Conservation (phyloP, 2,329 filamentous ascomycete genomes). For the Aureobasidium melanogenum region DNA sequence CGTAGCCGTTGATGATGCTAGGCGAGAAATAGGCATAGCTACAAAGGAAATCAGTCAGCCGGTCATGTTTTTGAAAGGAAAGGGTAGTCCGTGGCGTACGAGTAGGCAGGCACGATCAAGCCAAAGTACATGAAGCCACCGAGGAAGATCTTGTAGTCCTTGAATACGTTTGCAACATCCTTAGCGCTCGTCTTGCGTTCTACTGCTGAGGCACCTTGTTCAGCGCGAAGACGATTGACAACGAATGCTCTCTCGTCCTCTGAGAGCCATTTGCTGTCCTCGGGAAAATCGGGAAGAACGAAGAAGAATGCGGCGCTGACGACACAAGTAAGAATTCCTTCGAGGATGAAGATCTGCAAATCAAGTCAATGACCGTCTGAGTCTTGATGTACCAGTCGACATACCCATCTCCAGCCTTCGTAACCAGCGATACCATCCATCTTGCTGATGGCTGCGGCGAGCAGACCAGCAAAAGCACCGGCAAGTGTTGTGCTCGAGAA, state of each 20-base stretch:
- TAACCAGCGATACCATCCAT: conserved; percentile 66
- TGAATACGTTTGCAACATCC: conserved; percentile 39
- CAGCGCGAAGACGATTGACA: conserved; percentile 36
- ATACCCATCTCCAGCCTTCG: conserved; percentile 60
- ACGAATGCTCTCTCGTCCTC: conserved; percentile 38
- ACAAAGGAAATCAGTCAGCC: background rate
- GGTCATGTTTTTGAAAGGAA: background rate
- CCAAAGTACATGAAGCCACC: conserved; percentile 46
- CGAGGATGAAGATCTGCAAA: conserved; percentile 58
- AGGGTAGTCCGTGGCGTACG: background rate
- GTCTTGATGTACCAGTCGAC: background rate
- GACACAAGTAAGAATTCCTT: conserved; percentile 27
- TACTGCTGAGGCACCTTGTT: conserved; percentile 39
- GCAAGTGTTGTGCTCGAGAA: conserved; percentile 75
- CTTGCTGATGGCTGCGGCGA: conserved; percentile 82
- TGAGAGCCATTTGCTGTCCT: conserved; percentile 36
- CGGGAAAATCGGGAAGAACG: conserved; percentile 52
- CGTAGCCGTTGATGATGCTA: conserved; percentile 40
- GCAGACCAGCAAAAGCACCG: conserved; percentile 75
- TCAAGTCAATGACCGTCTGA: background rate
- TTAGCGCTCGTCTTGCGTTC: conserved; percentile 35
- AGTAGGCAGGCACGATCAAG: conserved; percentile 33
- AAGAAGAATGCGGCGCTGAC: conserved; percentile 34
- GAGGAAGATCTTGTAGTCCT: conserved; percentile 40
- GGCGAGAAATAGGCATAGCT: conserved; percentile 40